Base-by-base conservation (phyloP, 805 yeast species). In the Saccharomycopsis microspora region DNA sequence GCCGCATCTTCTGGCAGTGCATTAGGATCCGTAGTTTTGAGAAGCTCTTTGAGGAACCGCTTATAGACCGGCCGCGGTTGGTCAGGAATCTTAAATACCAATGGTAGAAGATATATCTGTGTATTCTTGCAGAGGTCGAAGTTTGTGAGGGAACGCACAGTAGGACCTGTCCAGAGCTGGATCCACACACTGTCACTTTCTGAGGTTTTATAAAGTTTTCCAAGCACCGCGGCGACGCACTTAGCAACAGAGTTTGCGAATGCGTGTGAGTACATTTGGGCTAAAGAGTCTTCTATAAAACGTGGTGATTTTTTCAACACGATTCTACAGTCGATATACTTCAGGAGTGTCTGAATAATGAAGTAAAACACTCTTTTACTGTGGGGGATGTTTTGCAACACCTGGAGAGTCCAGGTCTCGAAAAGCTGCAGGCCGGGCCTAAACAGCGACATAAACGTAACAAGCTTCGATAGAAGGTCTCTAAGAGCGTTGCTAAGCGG, bases 171-270 rank as follows among this genome's bases (percentile, higher is more conserved):
- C 93, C 93, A 85, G 3, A 68, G 44, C 0, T 55, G 45, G 4
- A 75, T 56, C 85, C 87, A 82, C 5, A 51, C 44, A 4, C 53
- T 42, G 7, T 58, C 64, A n/a, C 61, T 5, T 19, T 42, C 38
- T 39, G 34, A 28, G 56, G 30, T 46, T 56, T 7, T 5, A 49
- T 68, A 68, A 4, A 67, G 50, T 40, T 62, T 62, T 36, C 65
- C 59, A 46, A 71, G 57, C 1, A 76, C 50, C 0, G 71, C 57
- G 5, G 67, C 66, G 1, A 82, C 48, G 11, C 80, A 69, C 56
- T 77, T 82, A n/a, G 84, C 80, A 19, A 78, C 69, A 3, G 82
- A 73, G 51, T 78, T 83, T 0, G 93, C 81, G 47, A 86, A 59
- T 0, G 86, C 74, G 54, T 75, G 78, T 1, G 79, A 69, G 53